Percentiles rank a stretch among this genome's conserved stretches.
phyloP scores from a whole-genome alignment of 192 early-diverging fungal genomes.

The Mortierella antarctica region DNA sequence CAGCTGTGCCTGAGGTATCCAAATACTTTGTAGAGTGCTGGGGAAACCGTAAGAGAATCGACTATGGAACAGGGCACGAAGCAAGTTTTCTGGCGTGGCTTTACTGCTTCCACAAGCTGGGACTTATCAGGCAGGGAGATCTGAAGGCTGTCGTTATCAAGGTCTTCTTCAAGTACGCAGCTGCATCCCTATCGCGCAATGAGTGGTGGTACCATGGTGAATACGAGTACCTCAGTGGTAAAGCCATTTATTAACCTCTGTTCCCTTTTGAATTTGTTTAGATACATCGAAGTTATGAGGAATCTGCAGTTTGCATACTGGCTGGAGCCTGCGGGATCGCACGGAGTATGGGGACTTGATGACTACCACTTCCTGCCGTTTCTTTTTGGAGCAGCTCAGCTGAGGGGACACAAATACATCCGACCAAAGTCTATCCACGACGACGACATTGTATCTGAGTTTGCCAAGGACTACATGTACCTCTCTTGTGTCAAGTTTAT shows the following conservation, averaged over 20 bases:
- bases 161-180: slow-evolving; percentile 73
- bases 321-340: slow-evolving; percentile 97
- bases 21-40: slow-evolving; percentile 86
- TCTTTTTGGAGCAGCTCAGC: slow-evolving; percentile 89
- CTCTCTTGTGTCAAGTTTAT: slow-evolving; percentile 94
- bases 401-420: slow-evolving; percentile 89
- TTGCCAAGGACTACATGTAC: slow-evolving; percentile 95
- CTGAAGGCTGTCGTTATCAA: slow-evolving; percentile 80
- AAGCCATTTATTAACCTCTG: too few relatives aligned
- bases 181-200: neutral
- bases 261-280: slow-evolving; percentile 24
- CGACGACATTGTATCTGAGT: slow-evolving; percentile 88
- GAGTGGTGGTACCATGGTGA: too few relatives aligned
- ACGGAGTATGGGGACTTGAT: slow-evolving; percentile 99
- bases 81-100: slow-evolving; percentile 90
- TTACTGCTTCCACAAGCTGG: slow-evolving; percentile 82
- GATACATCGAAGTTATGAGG: slow-evolving; percentile 91
- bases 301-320: slow-evolving; percentile 91
- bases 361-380: slow-evolving; percentile 99
- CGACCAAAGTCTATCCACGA: slow-evolving; percentile 96
- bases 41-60: slow-evolving; percentile 92
- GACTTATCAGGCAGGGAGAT: slow-evolving; percentile 73
- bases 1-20: slow-evolving; percentile 65
- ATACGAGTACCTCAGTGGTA: too few relatives aligned
- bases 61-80: slow-evolving; percentile 99